Evolutionary conservation across 2,329 filamentous ascomycete genomes (phyloP).

Genomic region (Aspergillus candidus): DNA sequence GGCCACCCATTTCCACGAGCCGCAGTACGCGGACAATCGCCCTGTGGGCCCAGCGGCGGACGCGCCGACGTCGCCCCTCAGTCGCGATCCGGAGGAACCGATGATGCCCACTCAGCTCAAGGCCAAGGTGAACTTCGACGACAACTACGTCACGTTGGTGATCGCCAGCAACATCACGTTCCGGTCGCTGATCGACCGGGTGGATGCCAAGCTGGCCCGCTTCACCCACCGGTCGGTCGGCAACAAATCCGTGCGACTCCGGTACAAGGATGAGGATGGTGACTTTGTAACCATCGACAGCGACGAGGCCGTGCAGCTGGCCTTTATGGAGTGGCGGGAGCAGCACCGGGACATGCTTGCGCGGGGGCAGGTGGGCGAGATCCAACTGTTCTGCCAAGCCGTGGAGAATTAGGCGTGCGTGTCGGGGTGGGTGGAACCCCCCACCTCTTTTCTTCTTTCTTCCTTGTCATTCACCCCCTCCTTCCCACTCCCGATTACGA

Average conservation of each 20-base stretch:
- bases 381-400: constrained; percentile 74
- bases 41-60: constrained; percentile 23
- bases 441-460: background rate
- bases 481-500: background rate
- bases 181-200: constrained; percentile 86
- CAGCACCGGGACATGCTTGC: constrained; percentile 56
- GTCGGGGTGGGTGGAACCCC: no score
- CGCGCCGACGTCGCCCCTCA: constrained; percentile 29
- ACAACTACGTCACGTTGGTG: constrained; percentile 90
- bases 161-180: constrained; percentile 94
- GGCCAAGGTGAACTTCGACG: constrained; percentile 89
- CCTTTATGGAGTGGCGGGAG: constrained; percentile 91
- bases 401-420: constrained; percentile 31
- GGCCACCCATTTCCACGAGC: constrained; percentile 35
- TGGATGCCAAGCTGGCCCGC: constrained; percentile 87
- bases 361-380: constrained; percentile 73
- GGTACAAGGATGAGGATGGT: constrained; percentile 86
- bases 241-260: constrained; percentile 74
- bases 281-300: constrained; percentile 91
- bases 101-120: constrained; percentile 72
- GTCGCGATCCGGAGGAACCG: constrained; percentile 36
- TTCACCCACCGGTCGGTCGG: constrained; percentile 80
- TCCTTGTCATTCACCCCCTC: background rate
- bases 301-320: constrained; percentile 93
- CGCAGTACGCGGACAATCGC: constrained; percentile 32